phyloP scores from a whole-genome alignment of 2,329 filamentous ascomycete species.

The Curvularia hawaiiensis region DNA sequence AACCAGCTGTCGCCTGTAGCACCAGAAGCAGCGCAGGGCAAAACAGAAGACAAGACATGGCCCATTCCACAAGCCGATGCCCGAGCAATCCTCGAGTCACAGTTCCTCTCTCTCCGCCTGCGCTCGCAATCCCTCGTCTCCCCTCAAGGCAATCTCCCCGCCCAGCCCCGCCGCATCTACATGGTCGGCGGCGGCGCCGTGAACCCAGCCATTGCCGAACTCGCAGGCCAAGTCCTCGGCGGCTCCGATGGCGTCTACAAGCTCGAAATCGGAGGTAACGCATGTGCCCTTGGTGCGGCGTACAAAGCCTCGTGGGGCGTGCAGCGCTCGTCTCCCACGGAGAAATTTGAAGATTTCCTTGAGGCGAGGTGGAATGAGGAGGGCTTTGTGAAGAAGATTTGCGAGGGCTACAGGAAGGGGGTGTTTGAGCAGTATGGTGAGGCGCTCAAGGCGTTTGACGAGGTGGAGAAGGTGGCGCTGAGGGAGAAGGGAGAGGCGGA shows the following conservation, averaged over 20 bases:
- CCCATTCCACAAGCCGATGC: conserved; percentile 71
- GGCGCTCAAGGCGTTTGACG: conserved; percentile 71
- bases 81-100: conserved; percentile 89
- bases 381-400: conserved; percentile 80
- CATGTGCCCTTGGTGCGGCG: conserved; percentile 89
- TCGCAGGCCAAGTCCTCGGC: conserved; percentile 87
- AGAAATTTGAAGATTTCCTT: conserved; percentile 89
- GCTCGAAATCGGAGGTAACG: conserved; percentile 92
- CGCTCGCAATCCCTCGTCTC: conserved; percentile 77
- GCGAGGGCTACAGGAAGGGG: conserved; percentile 76
- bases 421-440: conserved; percentile 79
- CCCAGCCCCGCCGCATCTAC: conserved; percentile 88
- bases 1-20: conserved; percentile 51
- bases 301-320: conserved; percentile 97
- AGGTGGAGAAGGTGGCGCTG: conserved; percentile 14
- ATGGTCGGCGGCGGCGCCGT: conserved; percentile 90
- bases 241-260: conserved; percentile 89
- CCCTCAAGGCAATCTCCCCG: conserved; percentile 65
- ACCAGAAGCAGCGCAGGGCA: conserved; percentile 55
- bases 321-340: conserved; percentile 62
- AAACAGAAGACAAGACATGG: conserved; percentile 45
- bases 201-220: conserved; percentile 85
- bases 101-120: conserved; percentile 87
- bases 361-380: conserved; percentile 84
- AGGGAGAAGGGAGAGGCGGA: conserved; percentile 12